These are phyloP conservation scores for Nothomitra cinnamomea DNA, from an alignment of 2,329 filamentous ascomycete species.

Conservation along the genomic window DNA sequence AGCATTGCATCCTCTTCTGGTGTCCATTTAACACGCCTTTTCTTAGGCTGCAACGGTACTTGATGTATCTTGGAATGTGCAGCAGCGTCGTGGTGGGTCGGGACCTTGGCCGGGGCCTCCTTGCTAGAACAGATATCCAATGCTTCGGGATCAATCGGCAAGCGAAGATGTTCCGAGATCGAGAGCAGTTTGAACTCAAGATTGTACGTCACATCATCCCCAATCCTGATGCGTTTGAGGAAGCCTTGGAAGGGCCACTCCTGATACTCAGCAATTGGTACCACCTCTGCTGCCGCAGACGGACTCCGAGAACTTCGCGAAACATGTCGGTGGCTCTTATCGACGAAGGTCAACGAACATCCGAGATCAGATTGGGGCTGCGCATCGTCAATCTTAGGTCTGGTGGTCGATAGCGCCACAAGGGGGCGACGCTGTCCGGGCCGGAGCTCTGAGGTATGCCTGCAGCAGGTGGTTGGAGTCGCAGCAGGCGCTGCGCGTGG, in stretches of 20 bases:
- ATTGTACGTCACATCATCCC: constrained; percentile 10
- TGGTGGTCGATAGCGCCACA: neutral
- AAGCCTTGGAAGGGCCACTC: neutral
- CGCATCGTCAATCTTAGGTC: neutral
- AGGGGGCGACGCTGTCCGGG: neutral
- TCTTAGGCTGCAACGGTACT: neutral
- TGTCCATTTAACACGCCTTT: neutral
- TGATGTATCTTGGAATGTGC: neutral
- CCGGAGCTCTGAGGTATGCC: neutral
- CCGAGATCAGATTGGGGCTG: neutral
- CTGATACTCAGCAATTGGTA: neutral
- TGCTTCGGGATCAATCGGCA: constrained; percentile 8
- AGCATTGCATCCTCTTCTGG: neutral
- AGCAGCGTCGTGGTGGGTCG: neutral
- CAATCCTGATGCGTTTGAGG: constrained; percentile 1
- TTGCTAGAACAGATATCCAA: constrained; percentile 6
- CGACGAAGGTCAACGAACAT: neutral
- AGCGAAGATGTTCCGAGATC: constrained; percentile 9
- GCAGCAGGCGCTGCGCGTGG: neutral
- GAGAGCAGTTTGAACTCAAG: constrained; percentile 11
- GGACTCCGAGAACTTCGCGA: neutral
- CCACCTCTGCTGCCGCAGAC: neutral
- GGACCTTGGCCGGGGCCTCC: neutral
- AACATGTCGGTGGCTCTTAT: neutral
- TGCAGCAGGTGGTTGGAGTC: too few relatives aligned